These are phyloP conservation scores for Amaranthus palmeri DNA, from an alignment of 148 eudicot species.

Conservation along the genomic window DNA sequence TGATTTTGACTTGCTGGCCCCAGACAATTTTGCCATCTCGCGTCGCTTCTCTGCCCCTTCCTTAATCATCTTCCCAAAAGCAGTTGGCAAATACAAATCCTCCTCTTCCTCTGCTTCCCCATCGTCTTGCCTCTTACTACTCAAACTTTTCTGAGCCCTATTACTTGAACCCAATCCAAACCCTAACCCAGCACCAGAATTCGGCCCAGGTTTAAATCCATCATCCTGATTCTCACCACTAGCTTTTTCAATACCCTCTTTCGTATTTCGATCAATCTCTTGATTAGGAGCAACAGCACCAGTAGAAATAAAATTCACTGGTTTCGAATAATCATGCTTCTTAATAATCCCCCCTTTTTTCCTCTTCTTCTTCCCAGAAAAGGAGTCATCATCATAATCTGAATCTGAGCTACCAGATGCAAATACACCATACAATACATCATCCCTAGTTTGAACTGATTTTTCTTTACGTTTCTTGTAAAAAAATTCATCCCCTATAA, in stretches of 20 bases:
- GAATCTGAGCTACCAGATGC: slow-evolving; percentile 46
- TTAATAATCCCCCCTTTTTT: slow-evolving; percentile 44
- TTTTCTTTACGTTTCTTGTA: slow-evolving; percentile 69
- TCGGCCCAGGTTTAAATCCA: slow-evolving; percentile 25
- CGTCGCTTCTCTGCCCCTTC: slow-evolving; percentile 60
- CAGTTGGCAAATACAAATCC: slow-evolving; percentile 50
- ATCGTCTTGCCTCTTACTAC: slow-evolving; percentile 1
- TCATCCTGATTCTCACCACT: slow-evolving; percentile 16
- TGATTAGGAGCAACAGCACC: slow-evolving; percentile 51
- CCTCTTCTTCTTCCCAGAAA: slow-evolving; percentile 37
- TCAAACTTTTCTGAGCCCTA: not conserved
- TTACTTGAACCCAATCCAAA: slow-evolving; percentile 18
- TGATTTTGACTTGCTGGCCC: slow-evolving; percentile 26
- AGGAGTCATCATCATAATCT: slow-evolving; percentile 35
- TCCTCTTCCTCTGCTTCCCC: slow-evolving; percentile 31
- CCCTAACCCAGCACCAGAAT: slow-evolving; percentile 44
- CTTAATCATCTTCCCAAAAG: slow-evolving; percentile 65
- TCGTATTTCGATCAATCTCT: slow-evolving; percentile 47
- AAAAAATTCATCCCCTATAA: slow-evolving; percentile 63
- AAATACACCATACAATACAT: slow-evolving; percentile 69
- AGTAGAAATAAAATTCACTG: slow-evolving; percentile 66
- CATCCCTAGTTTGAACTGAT: slow-evolving; percentile 60
- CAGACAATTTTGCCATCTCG: slow-evolving; percentile 43
- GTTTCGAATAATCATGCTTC: slow-evolving; percentile 66
- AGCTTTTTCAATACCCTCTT: slow-evolving; percentile 24